Base-by-base conservation (phyloP, 495 filamentous ascomycete genomes). In the Thermothielavioides terrestris region DNA sequence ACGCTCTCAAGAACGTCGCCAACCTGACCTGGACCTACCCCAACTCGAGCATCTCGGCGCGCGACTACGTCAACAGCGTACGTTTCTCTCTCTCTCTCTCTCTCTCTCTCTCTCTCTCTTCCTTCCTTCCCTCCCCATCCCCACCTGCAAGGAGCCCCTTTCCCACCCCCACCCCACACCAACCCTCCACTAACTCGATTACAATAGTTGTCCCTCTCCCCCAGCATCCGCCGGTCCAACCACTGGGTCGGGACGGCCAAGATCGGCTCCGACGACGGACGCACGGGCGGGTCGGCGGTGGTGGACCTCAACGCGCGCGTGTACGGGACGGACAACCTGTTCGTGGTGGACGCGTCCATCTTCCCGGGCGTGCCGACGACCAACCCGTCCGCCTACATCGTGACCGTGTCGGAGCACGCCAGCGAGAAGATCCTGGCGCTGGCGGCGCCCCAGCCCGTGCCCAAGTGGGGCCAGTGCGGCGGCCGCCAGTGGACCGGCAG, bases 221-320 rank as follows among this genome's bases (percentile, higher is more conserved):
- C 77, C 32, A 70, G 76, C 26, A 74, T 76, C 42, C 77, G 78
- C 20, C 69, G 80, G 26, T 69, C 83, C 50, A 87, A 84, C 65
- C 85, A 88, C 73, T 88, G 84, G 82, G 74, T 84, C 53, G 55
- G 71, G n/a, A 75, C 70, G 5, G 55, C 54, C 54, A 86, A 85
- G 72, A 69, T 88, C 51, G 84, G 84, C 36, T 64, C 65, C 22
- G 80, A 87, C 60, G 80, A 84, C 56, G 84, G 84, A 20, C 76
- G 81, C 21, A 69, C 62, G 21, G 67, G 70, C 51, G 83, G 83
- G 41, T 77, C 78, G n/a, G 59, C 73, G n/a, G 84, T 88, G 23
- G 83, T 88, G n/a, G 83, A 88, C 53, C 65, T 71, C 32, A 76
- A 85, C 71, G 75, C 81, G 45, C 77, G 79, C 63, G 83, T 86